phyloP scores from a whole-genome alignment of 2,329 filamentous ascomycete genomes.

The Fusarium guadeloupense region DNA sequence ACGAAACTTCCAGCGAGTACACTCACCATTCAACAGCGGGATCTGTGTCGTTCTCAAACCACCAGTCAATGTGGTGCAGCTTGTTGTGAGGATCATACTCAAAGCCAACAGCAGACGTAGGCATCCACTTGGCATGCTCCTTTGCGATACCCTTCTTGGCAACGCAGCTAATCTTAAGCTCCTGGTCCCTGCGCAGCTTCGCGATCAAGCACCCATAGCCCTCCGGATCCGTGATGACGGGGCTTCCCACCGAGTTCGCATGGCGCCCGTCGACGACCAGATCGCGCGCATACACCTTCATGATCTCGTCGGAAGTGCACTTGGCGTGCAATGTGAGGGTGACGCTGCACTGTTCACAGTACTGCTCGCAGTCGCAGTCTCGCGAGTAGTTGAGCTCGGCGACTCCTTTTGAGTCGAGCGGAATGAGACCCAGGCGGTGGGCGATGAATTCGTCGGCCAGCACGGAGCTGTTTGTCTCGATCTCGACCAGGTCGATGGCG shows the following conservation, averaged over 20 bases:
- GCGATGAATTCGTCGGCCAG: constrained; percentile 96
- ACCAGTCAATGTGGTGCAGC: constrained; percentile 88
- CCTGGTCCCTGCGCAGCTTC: constrained; percentile 89
- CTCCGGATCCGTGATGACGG: constrained; percentile 85
- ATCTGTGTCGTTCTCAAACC: constrained; percentile 84
- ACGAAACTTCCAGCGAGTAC: neutral
- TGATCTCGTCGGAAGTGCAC: constrained; percentile 85
- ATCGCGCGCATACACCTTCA: constrained; percentile 94
- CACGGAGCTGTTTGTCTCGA: constrained; percentile 93
- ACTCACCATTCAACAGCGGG: constrained; percentile 83
- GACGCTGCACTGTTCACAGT: constrained; percentile 92
- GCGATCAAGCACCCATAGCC: constrained; percentile 85
- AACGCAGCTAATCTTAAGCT: constrained; percentile 88
- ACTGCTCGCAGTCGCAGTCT: constrained; percentile 96
- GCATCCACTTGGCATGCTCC: constrained; percentile 98
- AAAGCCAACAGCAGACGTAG: constrained; percentile 90
- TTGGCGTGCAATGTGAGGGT: constrained; percentile 84
- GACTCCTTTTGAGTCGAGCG: constrained; percentile 84
- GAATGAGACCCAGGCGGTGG: constrained; percentile 89
- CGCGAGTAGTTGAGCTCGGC: constrained; percentile 86
- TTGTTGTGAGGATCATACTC: constrained; percentile 99
- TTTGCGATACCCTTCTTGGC: constrained; percentile 99
- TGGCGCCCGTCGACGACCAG: constrained; percentile 76
- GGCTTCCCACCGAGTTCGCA: constrained; percentile 80
- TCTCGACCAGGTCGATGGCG: constrained; percentile 93